Conservation (phyloP, 352 stramenopile genomes). For the Phytophthora europaea region DNA sequence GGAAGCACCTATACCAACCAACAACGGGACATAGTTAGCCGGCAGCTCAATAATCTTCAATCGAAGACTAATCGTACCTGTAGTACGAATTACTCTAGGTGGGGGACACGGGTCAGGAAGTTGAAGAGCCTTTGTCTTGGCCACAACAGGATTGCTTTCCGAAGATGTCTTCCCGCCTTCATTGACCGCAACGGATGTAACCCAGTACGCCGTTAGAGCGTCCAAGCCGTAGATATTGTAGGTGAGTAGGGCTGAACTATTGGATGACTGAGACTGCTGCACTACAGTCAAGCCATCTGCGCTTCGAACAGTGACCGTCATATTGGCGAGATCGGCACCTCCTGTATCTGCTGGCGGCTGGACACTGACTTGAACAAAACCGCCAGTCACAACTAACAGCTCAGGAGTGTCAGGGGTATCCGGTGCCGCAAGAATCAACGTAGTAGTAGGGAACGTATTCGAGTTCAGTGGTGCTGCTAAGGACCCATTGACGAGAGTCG, state of each 20-base stretch:
- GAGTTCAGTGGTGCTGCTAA: conserved; percentile 32
- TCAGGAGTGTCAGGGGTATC: conserved; percentile 13
- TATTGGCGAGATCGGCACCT: conserved; percentile 34
- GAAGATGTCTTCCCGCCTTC: conserved; percentile 14
- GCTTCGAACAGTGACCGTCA: conserved; percentile 38
- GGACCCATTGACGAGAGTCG: conserved; percentile 14
- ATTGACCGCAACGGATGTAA: conserved; percentile 49
- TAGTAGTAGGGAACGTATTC: conserved; percentile 39
- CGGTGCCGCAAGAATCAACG: conserved; percentile 31
- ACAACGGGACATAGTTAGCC: background rate
- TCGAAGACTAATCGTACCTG: conserved; percentile 37
- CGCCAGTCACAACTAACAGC: conserved; percentile 20
- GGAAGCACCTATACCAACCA: conserved; percentile 47
- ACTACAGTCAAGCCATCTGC: conserved; percentile 8
- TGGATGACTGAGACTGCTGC: conserved; percentile 13
- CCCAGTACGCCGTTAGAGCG: conserved; percentile 43
- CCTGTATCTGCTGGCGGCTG: conserved; percentile 48
- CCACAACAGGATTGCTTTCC: conserved; percentile 28
- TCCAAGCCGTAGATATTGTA: conserved; percentile 48
- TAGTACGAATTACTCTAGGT: conserved; percentile 49
- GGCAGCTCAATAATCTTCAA: background rate
- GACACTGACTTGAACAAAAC: conserved; percentile 28
- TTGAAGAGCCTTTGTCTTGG: conserved; percentile 37
- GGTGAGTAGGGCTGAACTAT: conserved; percentile 19
- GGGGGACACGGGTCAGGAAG: conserved; percentile 50